Base-by-base conservation (phyloP, 2,329 filamentous ascomycete species). In the Aspergillus intermedius region DNA sequence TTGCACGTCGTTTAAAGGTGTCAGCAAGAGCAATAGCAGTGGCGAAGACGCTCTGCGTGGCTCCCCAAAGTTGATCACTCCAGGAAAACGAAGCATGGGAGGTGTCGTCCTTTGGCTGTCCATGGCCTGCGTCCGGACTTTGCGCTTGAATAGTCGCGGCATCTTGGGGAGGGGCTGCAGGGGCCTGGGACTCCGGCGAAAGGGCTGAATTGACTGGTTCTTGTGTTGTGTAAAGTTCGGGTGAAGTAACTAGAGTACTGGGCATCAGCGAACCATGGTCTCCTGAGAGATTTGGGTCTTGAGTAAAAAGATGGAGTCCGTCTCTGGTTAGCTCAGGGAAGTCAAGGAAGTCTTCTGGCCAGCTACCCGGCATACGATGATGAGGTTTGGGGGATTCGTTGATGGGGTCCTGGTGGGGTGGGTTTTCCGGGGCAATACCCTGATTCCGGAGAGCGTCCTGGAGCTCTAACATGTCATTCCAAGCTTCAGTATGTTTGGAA, bases 31-130 rank as follows among this genome's bases (percentile, higher is more conserved):
- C 15, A 8, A 55, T 35, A 44, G 53, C 43, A 45, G 48, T 32
- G 49, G 47, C 40, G 48, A 60, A 44, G 44, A 57, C 50, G 28
- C 22, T 47, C 3, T 53, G 51, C 5, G 17, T 40, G 6, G 51
- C 32, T 5, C 43, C 46, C 30, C n/a, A 13, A 9, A 54, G 10
- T 10, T 46, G 28, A 13, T 45, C 28, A 13, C 47, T 39, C 42
- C 47, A 48, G 5, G 44, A 42, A 30, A 41, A 8, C 41, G 44
- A 50, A 34, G 45, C 30, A n/a, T 32, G 10, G 45, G 41, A 41
- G 10, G 15, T 42, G 12, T 45, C 19, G 25, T 34, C 28, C n/a
- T 45, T 42, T 28, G 43, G 37, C 10, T 43, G 42, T 17, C 34
- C 30, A 7, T 35, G 17, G n/a, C 13, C 34, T 30, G 37, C 13